Conservation (phyloP, 768 basidiomycete genomes). For the Suillus americanus region DNA sequence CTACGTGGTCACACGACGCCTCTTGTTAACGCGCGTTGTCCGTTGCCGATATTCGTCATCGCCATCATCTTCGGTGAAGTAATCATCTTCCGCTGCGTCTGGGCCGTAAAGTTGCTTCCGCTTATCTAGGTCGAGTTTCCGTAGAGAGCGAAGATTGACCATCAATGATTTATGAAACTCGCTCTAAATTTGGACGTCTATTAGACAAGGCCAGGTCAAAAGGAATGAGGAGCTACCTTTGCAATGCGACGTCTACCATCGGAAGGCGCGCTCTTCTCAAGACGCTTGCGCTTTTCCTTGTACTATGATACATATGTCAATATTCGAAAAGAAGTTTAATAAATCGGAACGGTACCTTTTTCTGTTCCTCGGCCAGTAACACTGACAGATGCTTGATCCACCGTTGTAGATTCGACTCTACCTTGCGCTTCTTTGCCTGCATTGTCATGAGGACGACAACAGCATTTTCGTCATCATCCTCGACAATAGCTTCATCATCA, state of each 20-base stretch:
- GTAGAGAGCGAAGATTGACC: constrained; percentile 56
- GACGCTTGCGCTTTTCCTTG: constrained; percentile 58
- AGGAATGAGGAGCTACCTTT: constrained; percentile 45
- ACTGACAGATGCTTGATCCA: constrained; percentile 70
- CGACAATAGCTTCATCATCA: constrained; percentile 60
- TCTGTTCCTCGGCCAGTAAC: constrained; percentile 64
- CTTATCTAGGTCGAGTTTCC: constrained; percentile 56
- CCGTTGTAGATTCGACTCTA: constrained; percentile 49
- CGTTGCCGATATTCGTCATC: constrained; percentile 32
- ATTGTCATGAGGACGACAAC: constrained; percentile 29
- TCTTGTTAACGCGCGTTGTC: constrained; percentile 28
- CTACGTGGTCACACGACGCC: constrained; percentile 27
- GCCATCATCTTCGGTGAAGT: constrained; percentile 33
- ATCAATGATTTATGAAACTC: constrained; percentile 69
- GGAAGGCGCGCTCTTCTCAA: constrained; percentile 43
- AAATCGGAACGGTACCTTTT: constrained; percentile 48
- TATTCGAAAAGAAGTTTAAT: constrained; percentile 4
- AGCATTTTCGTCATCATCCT: constrained; percentile 36
- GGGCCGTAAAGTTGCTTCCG: constrained; percentile 43
- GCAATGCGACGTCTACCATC: constrained; percentile 51
- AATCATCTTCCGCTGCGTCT: constrained; percentile 37
- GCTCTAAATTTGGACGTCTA: constrained; percentile 39
- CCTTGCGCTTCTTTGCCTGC: constrained; percentile 36
- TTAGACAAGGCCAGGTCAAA: constrained; percentile 3
- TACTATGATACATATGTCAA: constrained; percentile 39